A percentile compares a stretch with the other conserved stretches of the same genome.
Evolutionary conservation across 768 basidiomycete genomes (phyloP).

Genomic region (Pleurotus pulmonarius): DNA sequence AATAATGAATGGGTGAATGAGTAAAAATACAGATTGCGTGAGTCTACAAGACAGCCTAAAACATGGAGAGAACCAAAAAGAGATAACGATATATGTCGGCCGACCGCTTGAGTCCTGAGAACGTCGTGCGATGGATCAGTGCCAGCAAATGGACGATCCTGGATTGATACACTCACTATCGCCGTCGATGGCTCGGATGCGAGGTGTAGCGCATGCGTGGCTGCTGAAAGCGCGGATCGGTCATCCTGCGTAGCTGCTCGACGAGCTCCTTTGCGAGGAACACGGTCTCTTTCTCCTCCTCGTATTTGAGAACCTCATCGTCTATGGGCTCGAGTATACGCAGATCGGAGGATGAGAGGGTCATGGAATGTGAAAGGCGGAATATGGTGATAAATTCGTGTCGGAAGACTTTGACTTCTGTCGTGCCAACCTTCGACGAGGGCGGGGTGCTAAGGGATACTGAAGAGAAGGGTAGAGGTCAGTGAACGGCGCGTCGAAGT

Average conservation of each 20-base stretch:
- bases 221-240: constrained; percentile 15
- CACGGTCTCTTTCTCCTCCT: constrained; percentile 56
- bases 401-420: constrained; percentile 51
- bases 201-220: constrained; percentile 1
- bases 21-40: not conserved
- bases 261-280: constrained; percentile 53
- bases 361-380: constrained; percentile 42
- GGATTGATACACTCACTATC: not conserved
- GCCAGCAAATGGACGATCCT: not conserved
- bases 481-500: not conserved
- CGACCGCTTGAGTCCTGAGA: not conserved
- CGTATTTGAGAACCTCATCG: constrained; percentile 44
- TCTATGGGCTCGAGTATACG: constrained; percentile 50
- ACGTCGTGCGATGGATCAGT: not conserved
- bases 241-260: constrained; percentile 38
- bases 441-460: constrained; percentile 31
- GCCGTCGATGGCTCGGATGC: constrained; percentile 6
- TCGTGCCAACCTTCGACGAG: constrained; percentile 38
- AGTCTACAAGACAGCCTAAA: not conserved
- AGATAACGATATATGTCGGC: not conserved
- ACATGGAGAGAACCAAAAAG: not conserved
- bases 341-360: constrained; percentile 47
- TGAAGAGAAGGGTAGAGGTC: constrained; percentile 11
- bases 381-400: constrained; percentile 68
- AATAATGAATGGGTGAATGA: not conserved